These are phyloP conservation scores for Coemansia biformis DNA, from an alignment of 192 early-diverging fungal species.

Conservation along the genomic window DNA sequence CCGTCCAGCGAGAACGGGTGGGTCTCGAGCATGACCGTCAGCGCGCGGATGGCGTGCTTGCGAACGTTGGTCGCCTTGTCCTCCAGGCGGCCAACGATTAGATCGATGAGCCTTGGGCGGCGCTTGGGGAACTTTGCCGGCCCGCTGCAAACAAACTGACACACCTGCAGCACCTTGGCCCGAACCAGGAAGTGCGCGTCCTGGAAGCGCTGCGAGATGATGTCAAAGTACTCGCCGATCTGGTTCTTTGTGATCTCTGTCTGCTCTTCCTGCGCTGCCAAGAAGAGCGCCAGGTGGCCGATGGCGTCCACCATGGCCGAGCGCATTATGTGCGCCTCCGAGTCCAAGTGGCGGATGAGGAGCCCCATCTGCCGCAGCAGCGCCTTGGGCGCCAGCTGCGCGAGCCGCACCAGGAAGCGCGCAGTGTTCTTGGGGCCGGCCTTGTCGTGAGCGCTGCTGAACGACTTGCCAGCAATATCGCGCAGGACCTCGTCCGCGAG, in stretches of 20 bases:
- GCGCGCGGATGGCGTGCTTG: slow-evolving; percentile 81
- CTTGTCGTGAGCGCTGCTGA: slow-evolving; percentile 64
- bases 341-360: slow-evolving; percentile 80
- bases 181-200: slow-evolving; percentile 85
- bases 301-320: slow-evolving; percentile 84
- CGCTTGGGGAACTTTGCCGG: slow-evolving; percentile 68
- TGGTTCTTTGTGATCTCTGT: slow-evolving; percentile 62
- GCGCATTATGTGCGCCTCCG: slow-evolving; percentile 84
- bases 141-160: slow-evolving; percentile 73
- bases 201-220: slow-evolving; percentile 85
- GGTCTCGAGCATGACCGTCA: slow-evolving; percentile 74
- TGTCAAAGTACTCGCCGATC: slow-evolving; percentile 83
- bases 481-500: slow-evolving; percentile 69
- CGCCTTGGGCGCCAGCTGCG: slow-evolving; percentile 74
- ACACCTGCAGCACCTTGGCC: slow-evolving; percentile 81
- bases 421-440: slow-evolving; percentile 79
- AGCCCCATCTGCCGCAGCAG: slow-evolving; percentile 86
- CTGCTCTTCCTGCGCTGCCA: slow-evolving; percentile 67
- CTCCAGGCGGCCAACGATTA: slow-evolving; percentile 73
- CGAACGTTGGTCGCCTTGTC: slow-evolving; percentile 90
- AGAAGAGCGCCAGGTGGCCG: slow-evolving; percentile 74
- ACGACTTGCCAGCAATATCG: slow-evolving; percentile 58
- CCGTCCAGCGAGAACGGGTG: slow-evolving; percentile 89
- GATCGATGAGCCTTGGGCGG: slow-evolving; percentile 60
- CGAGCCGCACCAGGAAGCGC: slow-evolving; percentile 73